Evolutionary conservation across 1,284 basidiomycete species (phyloP).

Genomic region (Golubevia sp.): DNA sequence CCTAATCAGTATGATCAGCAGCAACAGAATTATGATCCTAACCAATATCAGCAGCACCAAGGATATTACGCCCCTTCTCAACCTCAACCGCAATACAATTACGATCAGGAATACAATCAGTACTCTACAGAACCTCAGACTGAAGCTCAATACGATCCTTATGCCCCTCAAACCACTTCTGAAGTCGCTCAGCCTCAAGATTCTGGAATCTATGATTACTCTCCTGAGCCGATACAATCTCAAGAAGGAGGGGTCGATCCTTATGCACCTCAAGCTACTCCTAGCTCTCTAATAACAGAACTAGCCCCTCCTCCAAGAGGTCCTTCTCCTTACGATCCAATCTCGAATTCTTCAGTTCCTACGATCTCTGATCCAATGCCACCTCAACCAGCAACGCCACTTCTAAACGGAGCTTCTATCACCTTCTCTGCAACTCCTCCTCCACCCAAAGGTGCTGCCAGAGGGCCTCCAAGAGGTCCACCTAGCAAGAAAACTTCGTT

Average conservation of each 20-base stretch:
- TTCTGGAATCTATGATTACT: background rate
- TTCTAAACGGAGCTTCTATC: background rate
- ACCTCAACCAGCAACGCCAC: background rate
- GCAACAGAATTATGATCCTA: background rate
- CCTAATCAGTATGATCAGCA: background rate
- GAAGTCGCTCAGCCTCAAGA: background rate
- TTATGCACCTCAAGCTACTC: background rate
- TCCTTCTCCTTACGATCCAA: conserved; percentile 11
- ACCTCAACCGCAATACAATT: conserved; percentile 1
- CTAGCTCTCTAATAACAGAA: background rate
- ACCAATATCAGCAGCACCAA: conserved; percentile 1
- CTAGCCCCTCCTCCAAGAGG: conserved; percentile 1
- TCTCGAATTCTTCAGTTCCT: background rate
- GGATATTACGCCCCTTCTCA: conserved; percentile 4
- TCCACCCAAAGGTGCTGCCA: conserved; percentile 23
- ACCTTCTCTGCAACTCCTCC: conserved; percentile 9
- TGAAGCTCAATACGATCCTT: conserved; percentile 13
- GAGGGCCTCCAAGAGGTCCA: conserved; percentile 27
- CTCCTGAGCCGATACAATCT: background rate
- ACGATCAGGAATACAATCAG: conserved; percentile 10
- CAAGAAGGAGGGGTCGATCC: background rate
- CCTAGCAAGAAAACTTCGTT: conserved; percentile 11
- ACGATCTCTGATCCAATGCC: background rate
- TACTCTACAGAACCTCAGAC: background rate
- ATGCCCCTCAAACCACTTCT: background rate